Percentiles rank a stretch among this genome's conserved stretches.
Conservation (phyloP, 1,284 basidiomycete species). For the Cryptococcus sp. region DNA sequence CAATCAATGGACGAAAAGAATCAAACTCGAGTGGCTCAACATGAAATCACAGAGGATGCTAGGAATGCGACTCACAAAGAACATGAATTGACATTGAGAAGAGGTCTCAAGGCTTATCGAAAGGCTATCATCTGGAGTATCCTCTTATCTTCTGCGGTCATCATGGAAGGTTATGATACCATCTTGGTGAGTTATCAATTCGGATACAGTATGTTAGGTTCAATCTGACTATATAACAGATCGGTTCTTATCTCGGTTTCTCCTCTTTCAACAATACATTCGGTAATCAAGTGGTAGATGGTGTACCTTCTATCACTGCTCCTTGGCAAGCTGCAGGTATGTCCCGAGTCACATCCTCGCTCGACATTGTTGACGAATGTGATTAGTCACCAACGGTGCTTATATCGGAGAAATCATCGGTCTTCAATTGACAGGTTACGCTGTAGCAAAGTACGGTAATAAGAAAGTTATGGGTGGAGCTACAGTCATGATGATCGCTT, state of each 20-base stretch:
- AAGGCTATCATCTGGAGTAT: slow-evolving; percentile 44
- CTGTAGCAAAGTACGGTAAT: slow-evolving; percentile 8
- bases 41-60: slow-evolving; percentile 6
- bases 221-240: background rate
- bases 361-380: too few relatives aligned
- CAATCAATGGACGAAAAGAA: too few relatives aligned
- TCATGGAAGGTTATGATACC: slow-evolving; percentile 44
- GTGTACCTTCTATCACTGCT: background rate
- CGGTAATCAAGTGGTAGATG: slow-evolving; percentile 10
- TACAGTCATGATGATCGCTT: slow-evolving; percentile 13
- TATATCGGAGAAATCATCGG: slow-evolving; percentile 16
- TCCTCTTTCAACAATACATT: slow-evolving; percentile 8
- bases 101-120: slow-evolving; percentile 30
- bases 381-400: slow-evolving; percentile 14
- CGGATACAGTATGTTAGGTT: background rate
- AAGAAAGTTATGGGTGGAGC: slow-evolving; percentile 6
- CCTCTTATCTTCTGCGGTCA: slow-evolving; percentile 38
- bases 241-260: slow-evolving; percentile 10
- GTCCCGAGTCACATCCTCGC: too few relatives aligned
- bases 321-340: slow-evolving; percentile 6
- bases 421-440: slow-evolving; percentile 7
- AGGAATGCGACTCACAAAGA: slow-evolving; percentile 12
- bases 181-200: slow-evolving; percentile 9
- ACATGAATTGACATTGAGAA: too few relatives aligned
- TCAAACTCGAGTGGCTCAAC: too few relatives aligned